Percentiles rank a stretch among this genome's conserved stretches.
Evolutionary conservation across 352 stramenopile genomes (phyloP).

Genomic region (Halophytophthora polymorphica): DNA sequence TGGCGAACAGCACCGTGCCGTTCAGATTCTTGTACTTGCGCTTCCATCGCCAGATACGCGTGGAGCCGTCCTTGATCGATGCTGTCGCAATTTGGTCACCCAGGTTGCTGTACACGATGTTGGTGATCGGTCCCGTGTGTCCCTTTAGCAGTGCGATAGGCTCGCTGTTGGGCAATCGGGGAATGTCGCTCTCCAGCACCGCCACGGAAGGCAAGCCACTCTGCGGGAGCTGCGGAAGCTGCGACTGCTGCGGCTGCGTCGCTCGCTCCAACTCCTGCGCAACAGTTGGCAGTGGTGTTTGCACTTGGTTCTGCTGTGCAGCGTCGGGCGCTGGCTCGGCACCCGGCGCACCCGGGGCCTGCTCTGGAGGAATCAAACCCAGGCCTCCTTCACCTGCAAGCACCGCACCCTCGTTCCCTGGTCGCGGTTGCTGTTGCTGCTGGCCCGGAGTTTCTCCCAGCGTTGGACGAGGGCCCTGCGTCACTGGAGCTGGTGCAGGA

Average conservation of each 20-base stretch:
- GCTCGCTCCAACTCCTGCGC: slow-evolving; percentile 22
- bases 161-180: slow-evolving; percentile 38
- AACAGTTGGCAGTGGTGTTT: slow-evolving; percentile 17
- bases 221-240: slow-evolving; percentile 51
- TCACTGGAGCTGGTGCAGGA: background rate
- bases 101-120: slow-evolving; percentile 90
- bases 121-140: slow-evolving; percentile 92
- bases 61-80: slow-evolving; percentile 92
- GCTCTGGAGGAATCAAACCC: slow-evolving; percentile 7
- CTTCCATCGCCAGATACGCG: slow-evolving; percentile 64
- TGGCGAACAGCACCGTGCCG: slow-evolving; percentile 42
- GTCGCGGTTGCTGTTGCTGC: slow-evolving; percentile 5
- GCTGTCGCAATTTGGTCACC: slow-evolving; percentile 92
- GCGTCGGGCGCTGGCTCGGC: slow-evolving; percentile 5
- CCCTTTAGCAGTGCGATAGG: slow-evolving; percentile 72
- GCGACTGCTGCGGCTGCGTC: slow-evolving; percentile 25
- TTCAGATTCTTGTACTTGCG: slow-evolving; percentile 57
- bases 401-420: background rate
- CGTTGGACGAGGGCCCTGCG: slow-evolving; percentile 2
- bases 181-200: slow-evolving; percentile 46
- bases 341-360: background rate
- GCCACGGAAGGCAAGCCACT: slow-evolving; percentile 36
- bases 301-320: slow-evolving; percentile 2
- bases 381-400: slow-evolving; percentile 6
- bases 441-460: background rate